Evolutionary conservation across 805 yeast genomes (phyloP).

Genomic region (Wickerhamomyces sydowiorum): DNA sequence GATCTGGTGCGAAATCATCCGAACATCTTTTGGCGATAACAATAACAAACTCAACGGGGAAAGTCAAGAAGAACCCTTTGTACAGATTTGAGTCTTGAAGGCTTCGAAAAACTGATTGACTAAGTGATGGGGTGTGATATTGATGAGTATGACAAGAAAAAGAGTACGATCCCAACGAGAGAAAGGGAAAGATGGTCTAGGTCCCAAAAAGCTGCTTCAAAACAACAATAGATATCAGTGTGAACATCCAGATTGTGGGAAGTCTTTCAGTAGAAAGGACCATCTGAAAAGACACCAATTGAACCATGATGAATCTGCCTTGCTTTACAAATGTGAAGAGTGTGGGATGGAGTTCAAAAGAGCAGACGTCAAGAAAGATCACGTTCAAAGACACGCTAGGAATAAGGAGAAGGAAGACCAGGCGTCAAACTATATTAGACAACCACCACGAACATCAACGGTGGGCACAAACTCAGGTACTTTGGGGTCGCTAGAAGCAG

Average conservation of each 20-base stretch:
- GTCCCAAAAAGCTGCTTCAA: not conserved
- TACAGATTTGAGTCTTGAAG: no score
- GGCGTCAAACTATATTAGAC: constrained; percentile 8
- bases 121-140: no score
- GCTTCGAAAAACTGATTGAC: no score
- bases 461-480: no score
- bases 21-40: no score
- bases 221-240: not conserved
- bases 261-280: constrained; percentile 31
- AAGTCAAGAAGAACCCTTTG: no score
- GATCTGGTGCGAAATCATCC: no score
- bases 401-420: constrained; percentile 1
- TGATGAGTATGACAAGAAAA: no score
- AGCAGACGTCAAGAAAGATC: constrained; percentile 45
- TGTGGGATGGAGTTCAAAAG: constrained; percentile 61
- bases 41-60: no score
- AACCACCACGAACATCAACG: no score
- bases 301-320: constrained; percentile 42
- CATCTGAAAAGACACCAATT: constrained; percentile 58
- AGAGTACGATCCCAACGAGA: no score
- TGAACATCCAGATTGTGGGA: not conserved
- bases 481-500: no score
- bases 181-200: not conserved
- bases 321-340: constrained; percentile 43
- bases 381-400: constrained; percentile 35